phyloP scores from a whole-genome alignment of 345 rosid species.

The Noccaea bulbosa region DNA sequence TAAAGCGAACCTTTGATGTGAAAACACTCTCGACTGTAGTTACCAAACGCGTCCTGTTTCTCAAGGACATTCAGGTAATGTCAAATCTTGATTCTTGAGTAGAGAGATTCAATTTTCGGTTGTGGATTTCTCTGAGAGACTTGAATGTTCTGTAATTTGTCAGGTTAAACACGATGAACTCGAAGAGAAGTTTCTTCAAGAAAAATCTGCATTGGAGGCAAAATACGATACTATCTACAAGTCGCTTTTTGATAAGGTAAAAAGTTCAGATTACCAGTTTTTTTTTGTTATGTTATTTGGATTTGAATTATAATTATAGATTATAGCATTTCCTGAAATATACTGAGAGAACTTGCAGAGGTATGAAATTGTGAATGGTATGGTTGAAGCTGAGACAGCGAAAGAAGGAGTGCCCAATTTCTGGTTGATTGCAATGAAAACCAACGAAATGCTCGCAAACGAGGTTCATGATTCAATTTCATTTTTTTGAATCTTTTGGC shows the following conservation, averaged over 20 bases:
- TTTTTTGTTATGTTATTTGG: constrained; percentile 3
- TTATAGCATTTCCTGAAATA: not conserved
- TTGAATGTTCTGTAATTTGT: constrained; percentile 3
- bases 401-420: constrained; percentile 83
- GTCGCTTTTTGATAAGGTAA: constrained; percentile 37
- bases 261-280: not conserved
- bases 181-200: constrained; percentile 42
- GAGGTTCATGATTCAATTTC: constrained; percentile 44
- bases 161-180: constrained; percentile 41
- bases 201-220: constrained; percentile 38
- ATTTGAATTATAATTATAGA: not conserved
- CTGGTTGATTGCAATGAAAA: constrained; percentile 93
- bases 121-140: not conserved
- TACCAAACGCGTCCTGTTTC: constrained; percentile 39
- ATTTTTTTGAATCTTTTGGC: not conserved
- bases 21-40: constrained; percentile 34
- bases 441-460: constrained; percentile 79
- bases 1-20: constrained; percentile 37
- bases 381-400: constrained; percentile 36
- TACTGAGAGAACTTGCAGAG: constrained; percentile 38
- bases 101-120: not conserved
- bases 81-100: not conserved
- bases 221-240: constrained; percentile 35
- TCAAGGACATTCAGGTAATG: constrained; percentile 44
- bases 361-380: constrained; percentile 44